These are phyloP conservation scores for Linderina pennispora DNA, from an alignment of 192 early-diverging fungal genomes.

Conservation along the genomic window DNA sequence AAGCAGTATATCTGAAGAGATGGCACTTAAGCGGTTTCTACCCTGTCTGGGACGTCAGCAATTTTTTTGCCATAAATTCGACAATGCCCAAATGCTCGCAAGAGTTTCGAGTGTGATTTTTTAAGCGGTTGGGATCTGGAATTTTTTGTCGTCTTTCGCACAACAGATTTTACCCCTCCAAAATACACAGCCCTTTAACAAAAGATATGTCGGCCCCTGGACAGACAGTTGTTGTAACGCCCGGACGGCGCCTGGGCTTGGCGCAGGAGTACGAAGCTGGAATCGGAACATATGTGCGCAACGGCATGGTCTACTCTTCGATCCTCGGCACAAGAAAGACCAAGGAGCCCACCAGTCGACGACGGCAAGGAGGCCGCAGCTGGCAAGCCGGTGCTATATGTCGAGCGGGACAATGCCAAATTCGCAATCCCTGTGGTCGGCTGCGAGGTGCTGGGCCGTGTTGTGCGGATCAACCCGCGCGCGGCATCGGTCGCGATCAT, in stretches of 20 bases:
- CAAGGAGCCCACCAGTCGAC: neutral
- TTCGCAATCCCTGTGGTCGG: slow-evolving; percentile 72
- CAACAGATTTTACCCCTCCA: too few relatives aligned
- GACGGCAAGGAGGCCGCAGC: neutral
- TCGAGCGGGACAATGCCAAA: slow-evolving; percentile 58
- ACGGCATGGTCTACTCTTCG: slow-evolving; percentile 63
- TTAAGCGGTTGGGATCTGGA: too few relatives aligned
- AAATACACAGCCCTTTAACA: too few relatives aligned
- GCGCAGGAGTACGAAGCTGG: slow-evolving; percentile 62
- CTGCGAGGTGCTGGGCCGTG: slow-evolving; percentile 73
- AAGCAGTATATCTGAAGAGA: slow-evolving; percentile 22
- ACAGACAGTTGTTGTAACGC: slow-evolving; percentile 53
- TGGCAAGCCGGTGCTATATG: slow-evolving; percentile 42
- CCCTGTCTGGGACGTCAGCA: too few relatives aligned
- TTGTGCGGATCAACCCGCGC: slow-evolving; percentile 84
- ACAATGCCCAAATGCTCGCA: too few relatives aligned
- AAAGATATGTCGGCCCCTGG: too few relatives aligned
- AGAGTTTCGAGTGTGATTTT: too few relatives aligned
- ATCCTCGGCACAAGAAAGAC: slow-evolving; percentile 34
- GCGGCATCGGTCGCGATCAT: slow-evolving; percentile 86
- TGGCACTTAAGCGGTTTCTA: too few relatives aligned
- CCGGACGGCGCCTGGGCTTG: slow-evolving; percentile 72
- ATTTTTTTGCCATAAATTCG: too few relatives aligned
- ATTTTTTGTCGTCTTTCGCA: too few relatives aligned
- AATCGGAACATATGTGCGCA: slow-evolving; percentile 63